Conservation (phyloP, 768 basidiomycete genomes). For the Rhizopogon sp. region DNA sequence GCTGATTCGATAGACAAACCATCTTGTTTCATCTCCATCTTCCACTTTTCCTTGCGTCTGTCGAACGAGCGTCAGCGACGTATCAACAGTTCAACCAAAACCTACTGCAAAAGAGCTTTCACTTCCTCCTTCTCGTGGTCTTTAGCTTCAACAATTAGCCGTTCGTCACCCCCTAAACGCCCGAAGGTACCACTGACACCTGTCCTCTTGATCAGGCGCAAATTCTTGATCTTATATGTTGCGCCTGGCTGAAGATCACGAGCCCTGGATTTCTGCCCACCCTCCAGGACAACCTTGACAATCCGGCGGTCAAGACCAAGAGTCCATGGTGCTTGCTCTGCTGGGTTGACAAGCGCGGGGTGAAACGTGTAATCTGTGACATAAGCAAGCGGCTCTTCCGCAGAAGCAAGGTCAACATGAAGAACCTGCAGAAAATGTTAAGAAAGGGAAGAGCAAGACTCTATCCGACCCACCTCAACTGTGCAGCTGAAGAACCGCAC, state of each 20-base stretch:
- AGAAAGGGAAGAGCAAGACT: not conserved
- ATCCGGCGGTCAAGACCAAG: conserved; percentile 44
- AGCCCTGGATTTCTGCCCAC: conserved; percentile 39
- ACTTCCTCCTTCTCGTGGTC: conserved; percentile 13
- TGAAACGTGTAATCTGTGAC: conserved; percentile 66
- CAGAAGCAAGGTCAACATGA: conserved; percentile 29
- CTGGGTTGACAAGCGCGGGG: conserved; percentile 31
- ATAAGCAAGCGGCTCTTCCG: conserved; percentile 37
- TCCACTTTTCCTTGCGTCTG: conserved; percentile 31
- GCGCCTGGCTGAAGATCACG: conserved; percentile 34
- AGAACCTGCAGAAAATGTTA: conserved; percentile 37
- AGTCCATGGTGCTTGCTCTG: conserved; percentile 31
- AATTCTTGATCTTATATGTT: conserved; percentile 44
- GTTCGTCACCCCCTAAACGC: conserved; percentile 23
- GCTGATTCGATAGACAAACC: not conserved
- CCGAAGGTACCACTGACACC: conserved; percentile 12
- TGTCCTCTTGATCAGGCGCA: conserved; percentile 39
- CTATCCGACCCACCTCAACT: conserved; percentile 43
- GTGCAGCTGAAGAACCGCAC: conserved; percentile 47
- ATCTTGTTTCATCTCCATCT: conserved; percentile 16
- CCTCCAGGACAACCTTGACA: conserved; percentile 47
- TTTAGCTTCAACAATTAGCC: conserved; percentile 13
- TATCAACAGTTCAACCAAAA: not conserved
- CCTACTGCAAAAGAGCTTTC: conserved; percentile 12
- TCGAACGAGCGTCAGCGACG: not conserved